Conservation (phyloP, 1,139 yeast genomes). For the Protomyces macrosporus region DNA sequence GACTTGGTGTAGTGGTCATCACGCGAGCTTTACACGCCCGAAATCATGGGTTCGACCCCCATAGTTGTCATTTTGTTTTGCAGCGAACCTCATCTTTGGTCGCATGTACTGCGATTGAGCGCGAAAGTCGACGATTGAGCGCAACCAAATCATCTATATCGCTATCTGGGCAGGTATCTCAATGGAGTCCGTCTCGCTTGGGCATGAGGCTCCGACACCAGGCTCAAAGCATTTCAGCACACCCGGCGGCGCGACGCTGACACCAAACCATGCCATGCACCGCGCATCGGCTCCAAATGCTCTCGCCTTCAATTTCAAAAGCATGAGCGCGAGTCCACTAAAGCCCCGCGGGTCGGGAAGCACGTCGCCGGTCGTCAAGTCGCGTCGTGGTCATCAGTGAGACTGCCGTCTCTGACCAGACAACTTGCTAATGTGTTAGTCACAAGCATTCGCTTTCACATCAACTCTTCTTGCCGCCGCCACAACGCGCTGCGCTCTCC, state of each 20-base stretch:
- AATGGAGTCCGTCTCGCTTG: background rate
- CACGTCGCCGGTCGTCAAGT: slow-evolving; percentile 10
- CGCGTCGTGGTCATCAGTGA: slow-evolving; percentile 20
- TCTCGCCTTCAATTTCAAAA: slow-evolving; percentile 10
- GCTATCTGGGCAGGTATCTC: background rate
- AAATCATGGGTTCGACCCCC: background rate
- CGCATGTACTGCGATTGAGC: background rate
- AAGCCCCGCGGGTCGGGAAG: background rate
- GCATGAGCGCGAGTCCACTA: slow-evolving; percentile 13
- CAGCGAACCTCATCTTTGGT: background rate
- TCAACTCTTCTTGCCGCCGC: slow-evolving; percentile 93
- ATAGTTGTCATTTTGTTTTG: background rate
- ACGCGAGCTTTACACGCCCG: background rate
- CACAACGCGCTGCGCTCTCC: slow-evolving; percentile 61
- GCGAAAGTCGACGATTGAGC: no score
- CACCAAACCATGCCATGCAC: background rate
- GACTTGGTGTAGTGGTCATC: background rate
- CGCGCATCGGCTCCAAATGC: background rate
- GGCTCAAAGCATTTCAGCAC: no score
- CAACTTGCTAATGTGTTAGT: background rate
- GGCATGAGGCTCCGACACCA: background rate
- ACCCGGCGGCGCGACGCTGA: no score
- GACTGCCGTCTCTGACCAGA: background rate
- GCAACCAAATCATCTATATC: background rate
- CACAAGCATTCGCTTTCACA: slow-evolving; percentile 93